Evolutionary conservation across 1,284 basidiomycete genomes (phyloP).

Genomic region (Agaricales sp.): DNA sequence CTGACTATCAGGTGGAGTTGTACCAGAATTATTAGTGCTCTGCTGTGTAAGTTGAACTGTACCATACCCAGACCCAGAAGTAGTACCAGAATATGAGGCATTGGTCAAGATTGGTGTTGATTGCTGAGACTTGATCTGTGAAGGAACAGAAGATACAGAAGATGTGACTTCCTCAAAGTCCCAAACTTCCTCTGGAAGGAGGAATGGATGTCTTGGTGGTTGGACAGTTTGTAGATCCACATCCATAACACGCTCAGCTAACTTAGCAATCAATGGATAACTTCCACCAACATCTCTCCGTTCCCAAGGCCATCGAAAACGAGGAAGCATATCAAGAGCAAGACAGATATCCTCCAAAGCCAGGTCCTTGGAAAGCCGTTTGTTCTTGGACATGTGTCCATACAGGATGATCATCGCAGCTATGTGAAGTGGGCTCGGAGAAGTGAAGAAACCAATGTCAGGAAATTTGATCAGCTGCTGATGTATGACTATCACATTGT

Average conservation of each 20-base stretch:
- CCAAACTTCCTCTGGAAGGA: constrained; percentile 64
- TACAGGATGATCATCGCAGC: constrained; percentile 81
- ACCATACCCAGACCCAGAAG: constrained; percentile 19
- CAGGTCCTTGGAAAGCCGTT: constrained; percentile 46
- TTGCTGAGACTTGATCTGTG: constrained; percentile 11
- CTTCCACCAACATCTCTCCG: constrained; percentile 66
- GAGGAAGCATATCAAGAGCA: constrained; percentile 74
- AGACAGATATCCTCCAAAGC: constrained; percentile 74
- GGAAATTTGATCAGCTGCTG: constrained; percentile 71
- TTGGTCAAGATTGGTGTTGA: constrained; percentile 15
- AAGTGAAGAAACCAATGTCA: constrained; percentile 76
- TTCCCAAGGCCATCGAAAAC: constrained; percentile 82
- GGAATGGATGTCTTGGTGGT: constrained; percentile 40
- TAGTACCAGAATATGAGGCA: neutral
- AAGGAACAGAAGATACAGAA: constrained; percentile 12
- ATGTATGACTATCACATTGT: constrained; percentile 76
- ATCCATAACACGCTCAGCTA: constrained; percentile 67
- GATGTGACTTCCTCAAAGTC: constrained; percentile 31
- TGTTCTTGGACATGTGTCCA: constrained; percentile 69
- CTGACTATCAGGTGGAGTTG: constrained; percentile 28
- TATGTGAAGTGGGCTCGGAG: constrained; percentile 75
- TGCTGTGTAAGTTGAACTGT: constrained; percentile 15
- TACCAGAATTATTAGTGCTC: constrained; percentile 16
- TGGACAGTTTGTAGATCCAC: constrained; percentile 53
- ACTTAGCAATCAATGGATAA: constrained; percentile 69